Percentiles rank a stretch among this genome's conserved stretches.
These are phyloP conservation scores for Microdochium bolleyi DNA, from an alignment of 2,329 filamentous ascomycete genomes.

Conservation along the genomic window DNA sequence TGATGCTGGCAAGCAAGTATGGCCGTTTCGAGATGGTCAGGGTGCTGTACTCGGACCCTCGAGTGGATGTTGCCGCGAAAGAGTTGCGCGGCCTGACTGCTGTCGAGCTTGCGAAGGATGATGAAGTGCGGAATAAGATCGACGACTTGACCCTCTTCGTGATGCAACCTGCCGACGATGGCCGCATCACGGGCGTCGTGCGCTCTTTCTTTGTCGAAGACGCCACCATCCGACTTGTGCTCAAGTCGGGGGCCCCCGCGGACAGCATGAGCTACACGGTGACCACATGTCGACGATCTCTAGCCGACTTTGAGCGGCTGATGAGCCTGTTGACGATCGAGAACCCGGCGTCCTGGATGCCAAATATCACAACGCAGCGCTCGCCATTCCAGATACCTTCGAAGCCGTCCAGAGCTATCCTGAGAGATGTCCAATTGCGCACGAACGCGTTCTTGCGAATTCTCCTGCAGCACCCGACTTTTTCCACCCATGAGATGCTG, in stretches of 20 bases:
- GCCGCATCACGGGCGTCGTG: conserved; percentile 85
- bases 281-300: conserved; percentile 83
- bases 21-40: conserved; percentile 90
- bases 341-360: conserved; percentile 93
- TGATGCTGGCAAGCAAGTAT: conserved; percentile 99
- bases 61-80: conserved; percentile 77
- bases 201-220: conserved; percentile 97
- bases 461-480: conserved; percentile 81
- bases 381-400: conserved; percentile 92
- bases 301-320: conserved; percentile 86
- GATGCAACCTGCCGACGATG: conserved; percentile 61
- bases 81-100: conserved; percentile 86
- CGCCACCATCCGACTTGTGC: conserved; percentile 80
- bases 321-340: conserved; percentile 77
- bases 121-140: conserved; percentile 92
- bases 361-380: conserved; percentile 65
- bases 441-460: conserved; percentile 85
- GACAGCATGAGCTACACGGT: conserved; percentile 79
- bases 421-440: conserved; percentile 80
- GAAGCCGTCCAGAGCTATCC: conserved; percentile 76
- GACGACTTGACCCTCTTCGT: conserved; percentile 87
- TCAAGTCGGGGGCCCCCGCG: conserved; percentile 90
- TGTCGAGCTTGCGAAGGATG: conserved; percentile 94
- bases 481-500: conserved; percentile 91
- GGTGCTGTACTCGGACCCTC: conserved; percentile 75